Percentiles rank a stretch among this genome's conserved stretches.
Conservation (phyloP, 768 basidiomycete species). For the Chalciporus sphaerocephalus region DNA sequence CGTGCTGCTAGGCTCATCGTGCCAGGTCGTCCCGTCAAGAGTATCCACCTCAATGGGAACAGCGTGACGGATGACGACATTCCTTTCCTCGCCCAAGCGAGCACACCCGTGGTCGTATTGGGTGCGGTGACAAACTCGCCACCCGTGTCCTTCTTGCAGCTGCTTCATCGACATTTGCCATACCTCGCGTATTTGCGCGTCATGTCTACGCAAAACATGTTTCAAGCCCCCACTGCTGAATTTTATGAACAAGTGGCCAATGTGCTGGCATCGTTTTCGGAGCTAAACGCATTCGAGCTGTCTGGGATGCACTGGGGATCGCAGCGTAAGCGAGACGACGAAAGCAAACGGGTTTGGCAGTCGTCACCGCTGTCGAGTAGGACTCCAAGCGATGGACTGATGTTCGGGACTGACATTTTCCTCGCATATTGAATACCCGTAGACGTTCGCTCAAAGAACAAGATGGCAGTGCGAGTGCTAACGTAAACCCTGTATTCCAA, state of each 20-base stretch:
- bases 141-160: conserved; percentile 53
- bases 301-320: conserved; percentile 74
- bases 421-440: conserved; percentile 27
- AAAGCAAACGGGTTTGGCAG: conserved; percentile 49
- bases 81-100: conserved; percentile 44
- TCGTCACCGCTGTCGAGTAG: conserved; percentile 41
- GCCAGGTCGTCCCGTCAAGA: conserved; percentile 61
- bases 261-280: conserved; percentile 53
- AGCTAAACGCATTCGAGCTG: conserved; percentile 65
- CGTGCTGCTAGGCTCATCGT: conserved; percentile 52
- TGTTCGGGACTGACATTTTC: conserved; percentile 29
- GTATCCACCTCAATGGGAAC: conserved; percentile 58
- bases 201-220: conserved; percentile 51
- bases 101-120: conserved; percentile 50
- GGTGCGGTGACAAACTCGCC: conserved; percentile 56
- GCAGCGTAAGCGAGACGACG: conserved; percentile 40
- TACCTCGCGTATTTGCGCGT: conserved; percentile 63
- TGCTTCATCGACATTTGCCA: conserved; percentile 53
- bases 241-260: conserved; percentile 61
- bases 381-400: conserved; percentile 29
- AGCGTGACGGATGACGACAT: conserved; percentile 57
- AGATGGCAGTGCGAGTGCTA: background rate
- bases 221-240: conserved; percentile 44
- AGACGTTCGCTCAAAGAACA: conserved; percentile 10
- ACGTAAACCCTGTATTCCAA: conserved; percentile 15